phyloP scores from a whole-genome alignment of 1,284 basidiomycete species.

The Xerocomus nothofagi region DNA sequence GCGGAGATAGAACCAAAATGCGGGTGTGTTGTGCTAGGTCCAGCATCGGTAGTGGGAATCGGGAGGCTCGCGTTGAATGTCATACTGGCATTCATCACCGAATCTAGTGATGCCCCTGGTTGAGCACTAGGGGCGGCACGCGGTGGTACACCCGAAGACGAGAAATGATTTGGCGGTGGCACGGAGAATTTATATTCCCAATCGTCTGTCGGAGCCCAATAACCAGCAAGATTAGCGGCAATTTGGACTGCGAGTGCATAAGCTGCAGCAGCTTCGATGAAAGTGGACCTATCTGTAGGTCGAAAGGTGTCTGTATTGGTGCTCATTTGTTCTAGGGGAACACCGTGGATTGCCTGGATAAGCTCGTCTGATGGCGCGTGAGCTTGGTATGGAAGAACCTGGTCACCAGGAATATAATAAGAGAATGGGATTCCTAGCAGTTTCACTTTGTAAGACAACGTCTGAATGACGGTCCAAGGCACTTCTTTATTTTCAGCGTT shows the following conservation, averaged over 20 bases:
- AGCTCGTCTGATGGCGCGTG: slow-evolving; percentile 53
- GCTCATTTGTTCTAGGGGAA: slow-evolving; percentile 48
- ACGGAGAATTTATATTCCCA: slow-evolving; percentile 58
- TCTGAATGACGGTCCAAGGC: slow-evolving; percentile 61
- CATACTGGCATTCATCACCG: slow-evolving; percentile 38
- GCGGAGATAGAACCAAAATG: slow-evolving; percentile 10
- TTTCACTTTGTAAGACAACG: slow-evolving; percentile 59
- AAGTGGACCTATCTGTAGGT: slow-evolving; percentile 40
- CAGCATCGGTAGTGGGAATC: slow-evolving; percentile 4
- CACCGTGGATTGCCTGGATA: slow-evolving; percentile 46
- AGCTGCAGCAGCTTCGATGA: slow-evolving; percentile 52
- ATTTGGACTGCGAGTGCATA: slow-evolving; percentile 70
- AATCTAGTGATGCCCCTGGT: slow-evolving; percentile 27
- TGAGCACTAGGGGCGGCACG: slow-evolving; percentile 6
- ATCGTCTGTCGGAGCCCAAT: slow-evolving; percentile 70
- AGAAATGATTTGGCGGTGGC: slow-evolving; percentile 23
- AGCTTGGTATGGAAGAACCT: slow-evolving; percentile 70
- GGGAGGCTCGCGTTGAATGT: slow-evolving; percentile 36
- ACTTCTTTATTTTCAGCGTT: slow-evolving; percentile 23
- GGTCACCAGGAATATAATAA: slow-evolving; percentile 48
- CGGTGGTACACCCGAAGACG: slow-evolving; percentile 13
- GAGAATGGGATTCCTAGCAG: slow-evolving; percentile 56
- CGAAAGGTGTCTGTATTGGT: slow-evolving; percentile 50
- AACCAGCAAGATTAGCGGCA: slow-evolving; percentile 54
- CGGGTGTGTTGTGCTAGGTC: slow-evolving; percentile 6